These are phyloP conservation scores for Mortierella sp. DNA, from an alignment of 371 early-diverging fungal genomes.

Conservation along the genomic window DNA sequence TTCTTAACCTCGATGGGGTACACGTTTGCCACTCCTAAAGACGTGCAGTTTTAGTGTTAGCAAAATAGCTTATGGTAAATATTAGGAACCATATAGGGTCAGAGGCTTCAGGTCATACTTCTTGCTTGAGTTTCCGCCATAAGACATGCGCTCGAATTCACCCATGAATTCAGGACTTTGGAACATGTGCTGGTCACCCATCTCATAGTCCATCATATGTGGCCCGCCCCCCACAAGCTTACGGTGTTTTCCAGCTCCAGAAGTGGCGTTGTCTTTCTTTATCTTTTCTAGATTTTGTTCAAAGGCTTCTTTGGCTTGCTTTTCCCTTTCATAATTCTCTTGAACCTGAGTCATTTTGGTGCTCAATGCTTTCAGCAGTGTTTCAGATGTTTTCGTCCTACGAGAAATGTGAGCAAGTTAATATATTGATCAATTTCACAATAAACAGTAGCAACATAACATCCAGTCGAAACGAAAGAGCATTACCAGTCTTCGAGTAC, in stretches of 20 bases:
- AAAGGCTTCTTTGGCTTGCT: constrained; percentile 65
- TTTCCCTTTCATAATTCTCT: constrained; percentile 67
- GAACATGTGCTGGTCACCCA: constrained; percentile 40
- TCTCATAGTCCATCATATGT: constrained; percentile 47
- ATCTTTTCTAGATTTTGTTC: constrained; percentile 61
- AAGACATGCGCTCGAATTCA: constrained; percentile 34
- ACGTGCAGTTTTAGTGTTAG: not conserved
- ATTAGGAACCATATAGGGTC: too few relatives aligned
- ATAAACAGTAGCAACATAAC: not conserved
- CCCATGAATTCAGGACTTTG: constrained; percentile 46
- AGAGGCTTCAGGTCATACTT: constrained; percentile 11
- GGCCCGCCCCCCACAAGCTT: constrained; percentile 30
- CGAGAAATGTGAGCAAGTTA: too few relatives aligned
- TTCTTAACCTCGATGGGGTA: constrained; percentile 27
- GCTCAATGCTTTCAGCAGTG: constrained; percentile 76
- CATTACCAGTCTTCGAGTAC: constrained; percentile 72
- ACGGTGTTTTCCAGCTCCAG: constrained; percentile 50
- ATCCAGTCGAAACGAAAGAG: not conserved
- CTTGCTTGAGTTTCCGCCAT: constrained; percentile 30
- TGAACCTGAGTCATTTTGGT: constrained; percentile 71
- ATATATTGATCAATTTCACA: too few relatives aligned
- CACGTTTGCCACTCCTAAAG: constrained; percentile 41
- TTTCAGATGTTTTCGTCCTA: constrained; percentile 63
- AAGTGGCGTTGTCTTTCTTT: constrained; percentile 55
- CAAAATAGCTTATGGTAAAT: not conserved